Evolutionary conservation across 2,329 filamentous ascomycete species (phyloP).

Genomic region (Acarospora socialis): DNA sequence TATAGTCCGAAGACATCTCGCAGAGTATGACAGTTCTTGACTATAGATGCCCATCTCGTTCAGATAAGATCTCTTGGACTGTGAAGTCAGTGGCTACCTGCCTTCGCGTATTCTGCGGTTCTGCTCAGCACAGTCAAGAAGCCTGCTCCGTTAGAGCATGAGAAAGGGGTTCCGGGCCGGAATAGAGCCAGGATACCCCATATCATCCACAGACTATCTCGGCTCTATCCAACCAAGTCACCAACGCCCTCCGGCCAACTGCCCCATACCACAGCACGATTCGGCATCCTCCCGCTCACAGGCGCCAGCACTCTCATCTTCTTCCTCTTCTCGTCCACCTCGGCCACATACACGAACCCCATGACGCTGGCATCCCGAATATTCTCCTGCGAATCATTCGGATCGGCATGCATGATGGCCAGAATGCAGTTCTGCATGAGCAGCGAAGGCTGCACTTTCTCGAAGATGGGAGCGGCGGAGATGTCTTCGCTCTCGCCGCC

Average conservation of each 20-base stretch:
- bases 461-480: constrained; percentile 31
- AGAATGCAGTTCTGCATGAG: constrained; percentile 68
- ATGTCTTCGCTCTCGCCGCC: constrained; percentile 18
- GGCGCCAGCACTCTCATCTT: constrained; percentile 73
- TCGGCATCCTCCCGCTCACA: constrained; percentile 65
- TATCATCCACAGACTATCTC: neutral
- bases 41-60: too few species aligned
- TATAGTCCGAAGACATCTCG: too few species aligned
- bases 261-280: constrained; percentile 69
- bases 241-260: constrained; percentile 76
- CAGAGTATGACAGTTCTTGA: too few species aligned
- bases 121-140: too few species aligned
- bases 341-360: constrained; percentile 85
- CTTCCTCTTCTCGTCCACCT: constrained; percentile 73
- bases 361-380: constrained; percentile 72
- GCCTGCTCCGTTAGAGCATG: too few species aligned
- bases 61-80: too few species aligned
- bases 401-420: constrained; percentile 65
- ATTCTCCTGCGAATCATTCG: constrained; percentile 53
- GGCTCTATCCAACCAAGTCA: constrained; percentile 56
- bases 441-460: constrained; percentile 49
- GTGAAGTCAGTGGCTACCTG: too few species aligned
- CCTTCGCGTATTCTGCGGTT: too few species aligned
- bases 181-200: too few species aligned
- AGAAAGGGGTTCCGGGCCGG: too few species aligned